Evolutionary conservation across 176 grass and related monocot genomes (phyloP), one percentile per base, ranked within the genome.

Genomic region (Lolium perenne): DNA sequence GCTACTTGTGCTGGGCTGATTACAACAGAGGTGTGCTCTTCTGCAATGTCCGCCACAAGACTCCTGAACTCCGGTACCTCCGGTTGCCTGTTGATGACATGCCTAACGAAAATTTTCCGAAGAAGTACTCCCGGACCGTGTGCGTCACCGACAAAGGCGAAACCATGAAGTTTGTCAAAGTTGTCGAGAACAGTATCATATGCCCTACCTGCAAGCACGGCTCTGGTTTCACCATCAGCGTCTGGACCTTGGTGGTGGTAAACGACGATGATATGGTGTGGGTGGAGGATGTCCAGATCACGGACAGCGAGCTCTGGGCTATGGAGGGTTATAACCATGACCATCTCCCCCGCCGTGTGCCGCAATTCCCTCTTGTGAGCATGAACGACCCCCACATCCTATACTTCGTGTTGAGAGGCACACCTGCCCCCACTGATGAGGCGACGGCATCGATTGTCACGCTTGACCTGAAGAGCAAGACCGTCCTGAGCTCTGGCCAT

Each of bases 1-100:
- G 64, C 64, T 38, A 67, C 64, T 38, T 67, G 64, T 67, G 64
- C 64, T 67, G 64, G 64, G 64, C 64, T 67, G 64, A 67, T 67
- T 67, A 67, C 64, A 67, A 67, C 15, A 26, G 29, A 67, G 26
- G 64, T 38, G 64, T 67, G 15, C 64, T 67, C 64, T 67, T 67
- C 64, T 32, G 25, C 2, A 29, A 67, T 38, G 64, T 67, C 29
- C 15, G 12, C 14, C 13, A 17, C 5, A 8, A 3, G 12, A 66
- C 12, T 8, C 64, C 64, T 17, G 14, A 67, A 0, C 64, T 67
- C 25, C 64, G 14, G 14, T 67, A 67, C 15, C 29, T 67, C 7
- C 64, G 29, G 64, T 38, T 67, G 6, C 64, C 64, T 0, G 29
- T 67, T 1, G 64, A 67, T 6, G 64, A 67, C 64, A 38, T 38